These are phyloP conservation scores for Naematelia aurantialba DNA, from an alignment of 768 basidiomycete genomes.

Conservation along the genomic window DNA sequence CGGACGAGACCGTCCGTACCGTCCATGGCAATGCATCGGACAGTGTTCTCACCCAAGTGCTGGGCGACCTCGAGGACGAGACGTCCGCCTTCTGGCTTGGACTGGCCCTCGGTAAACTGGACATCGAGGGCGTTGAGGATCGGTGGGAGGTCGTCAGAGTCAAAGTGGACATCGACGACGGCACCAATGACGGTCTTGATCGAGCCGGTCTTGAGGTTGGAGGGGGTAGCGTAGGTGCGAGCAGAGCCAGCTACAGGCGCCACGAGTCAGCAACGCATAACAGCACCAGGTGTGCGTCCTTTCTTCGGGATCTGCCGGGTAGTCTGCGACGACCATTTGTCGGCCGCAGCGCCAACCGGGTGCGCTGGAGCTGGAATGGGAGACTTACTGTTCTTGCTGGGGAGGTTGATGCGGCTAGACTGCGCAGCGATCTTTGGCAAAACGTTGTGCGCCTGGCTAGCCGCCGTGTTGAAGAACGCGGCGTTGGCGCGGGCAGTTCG, in stretches of 20 bases:
- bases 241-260: conserved; percentile 41
- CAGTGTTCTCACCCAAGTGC: conserved; percentile 97
- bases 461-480: conserved; percentile 49
- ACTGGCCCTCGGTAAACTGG: conserved; percentile 54
- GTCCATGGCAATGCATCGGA: conserved; percentile 99
- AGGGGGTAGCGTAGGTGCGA: conserved; percentile 88
- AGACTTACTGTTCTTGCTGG: not conserved
- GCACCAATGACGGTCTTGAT: conserved; percentile 99
- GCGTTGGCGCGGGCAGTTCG: conserved; percentile 45
- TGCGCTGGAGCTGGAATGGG: not conserved
- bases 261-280: not conserved
- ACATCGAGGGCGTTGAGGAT: conserved; percentile 99
- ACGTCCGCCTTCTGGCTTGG: conserved; percentile 82
- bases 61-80: conserved; percentile 99
- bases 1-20: conserved; percentile 99
- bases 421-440: conserved; percentile 33
- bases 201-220: conserved; percentile 65
- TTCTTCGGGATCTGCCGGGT: not conserved
- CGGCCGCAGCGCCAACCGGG: no score
- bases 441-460: conserved; percentile 35
- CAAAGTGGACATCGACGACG: conserved; percentile 99
- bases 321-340: not conserved
- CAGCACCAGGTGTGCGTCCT: not conserved
- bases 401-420: conserved; percentile 29
- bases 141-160: conserved; percentile 86